A percentile compares a stretch with the other conserved stretches of the same genome.
These are phyloP conservation scores for Entomortierella chlamydospora DNA, from an alignment of 192 early-diverging fungal genomes.

Conservation along the genomic window DNA sequence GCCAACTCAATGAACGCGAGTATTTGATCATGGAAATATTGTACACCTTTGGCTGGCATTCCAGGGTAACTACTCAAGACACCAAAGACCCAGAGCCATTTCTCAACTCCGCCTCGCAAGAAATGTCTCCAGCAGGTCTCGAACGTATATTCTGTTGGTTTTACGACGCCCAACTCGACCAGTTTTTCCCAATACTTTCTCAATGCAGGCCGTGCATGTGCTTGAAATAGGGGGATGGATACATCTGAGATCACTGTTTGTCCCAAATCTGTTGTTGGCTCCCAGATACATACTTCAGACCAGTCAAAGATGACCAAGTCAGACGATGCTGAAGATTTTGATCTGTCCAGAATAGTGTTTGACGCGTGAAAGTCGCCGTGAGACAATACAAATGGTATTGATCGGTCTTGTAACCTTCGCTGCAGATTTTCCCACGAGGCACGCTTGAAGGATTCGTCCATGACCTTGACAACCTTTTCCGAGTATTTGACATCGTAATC, in stretches of 20 bases:
- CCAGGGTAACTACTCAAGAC: conserved; percentile 35
- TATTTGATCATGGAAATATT: conserved; percentile 39
- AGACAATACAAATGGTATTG: conserved; percentile 19
- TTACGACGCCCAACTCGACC: conserved; percentile 16
- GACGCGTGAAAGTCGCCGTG: conserved; percentile 41
- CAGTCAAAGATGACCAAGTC: conserved; percentile 27
- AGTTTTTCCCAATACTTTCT: conserved; percentile 33
- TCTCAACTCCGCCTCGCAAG: conserved; percentile 34
- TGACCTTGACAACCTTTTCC: conserved; percentile 31
- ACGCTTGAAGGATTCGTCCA: conserved; percentile 24
- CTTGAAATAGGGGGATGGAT: conserved; percentile 19
- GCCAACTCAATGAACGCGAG: conserved; percentile 36
- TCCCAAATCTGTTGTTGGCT: conserved; percentile 40
- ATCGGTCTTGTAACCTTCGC: conserved; percentile 20
- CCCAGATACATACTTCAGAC: conserved; percentile 42
- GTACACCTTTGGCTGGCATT: conserved; percentile 19
- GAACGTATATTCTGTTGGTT: conserved; percentile 21
- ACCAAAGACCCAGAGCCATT: conserved; percentile 36
- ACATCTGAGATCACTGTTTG: conserved; percentile 45
- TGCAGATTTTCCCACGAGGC: conserved; percentile 38
- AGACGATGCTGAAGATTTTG: conserved; percentile 3
- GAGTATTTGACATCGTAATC: conserved; percentile 30
- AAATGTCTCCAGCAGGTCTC: conserved; percentile 36
- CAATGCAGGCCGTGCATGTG: conserved; percentile 20
- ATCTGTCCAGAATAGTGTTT: conserved; percentile 29